These are phyloP conservation scores for Cyathus striatus DNA, from an alignment of 768 basidiomycete genomes.

Conservation along the genomic window DNA sequence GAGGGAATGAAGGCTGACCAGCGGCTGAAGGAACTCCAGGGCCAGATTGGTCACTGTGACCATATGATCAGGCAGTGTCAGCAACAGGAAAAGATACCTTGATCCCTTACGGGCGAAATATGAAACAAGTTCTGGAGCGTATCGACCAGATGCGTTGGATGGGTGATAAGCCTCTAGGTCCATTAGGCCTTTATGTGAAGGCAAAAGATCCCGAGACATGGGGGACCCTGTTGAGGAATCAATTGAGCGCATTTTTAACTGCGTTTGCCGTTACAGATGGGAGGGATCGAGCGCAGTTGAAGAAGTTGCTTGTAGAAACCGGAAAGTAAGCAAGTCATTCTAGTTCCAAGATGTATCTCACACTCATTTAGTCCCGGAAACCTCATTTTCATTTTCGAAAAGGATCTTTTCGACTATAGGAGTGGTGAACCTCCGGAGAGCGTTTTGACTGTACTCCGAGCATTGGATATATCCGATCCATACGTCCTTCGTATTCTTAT, in stretches of 20 bases:
- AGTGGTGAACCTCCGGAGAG: slow-evolving; percentile 61
- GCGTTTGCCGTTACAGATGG: slow-evolving; percentile 74
- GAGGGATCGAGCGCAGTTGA: slow-evolving; percentile 55
- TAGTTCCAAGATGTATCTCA: background rate
- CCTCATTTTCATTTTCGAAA: slow-evolving; percentile 58
- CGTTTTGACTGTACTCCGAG: slow-evolving; percentile 74
- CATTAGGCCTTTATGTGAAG: slow-evolving; percentile 75
- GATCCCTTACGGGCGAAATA: slow-evolving; percentile 57
- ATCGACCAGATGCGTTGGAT: slow-evolving; percentile 53
- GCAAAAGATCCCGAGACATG: slow-evolving; percentile 62
- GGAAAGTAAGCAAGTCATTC: slow-evolving; percentile 54
- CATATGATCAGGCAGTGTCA: slow-evolving; percentile 44
- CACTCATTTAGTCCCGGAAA: slow-evolving; percentile 31
- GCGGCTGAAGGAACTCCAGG: slow-evolving; percentile 23
- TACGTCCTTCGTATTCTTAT: slow-evolving; percentile 79
- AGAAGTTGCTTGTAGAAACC: slow-evolving; percentile 44
- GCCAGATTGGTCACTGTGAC: slow-evolving; percentile 39
- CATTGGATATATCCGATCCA: slow-evolving; percentile 72
- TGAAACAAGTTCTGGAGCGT: slow-evolving; percentile 49
- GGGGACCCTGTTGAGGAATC: slow-evolving; percentile 57
- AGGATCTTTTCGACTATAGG: slow-evolving; percentile 79
- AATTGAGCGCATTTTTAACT: slow-evolving; percentile 54
- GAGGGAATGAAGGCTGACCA: slow-evolving; percentile 32
- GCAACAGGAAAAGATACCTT: slow-evolving; percentile 53
- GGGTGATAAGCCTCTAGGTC: slow-evolving; percentile 68